phyloP scores from a whole-genome alignment of 2,329 filamentous ascomycete genomes.

The Plectosphaerella sp. region DNA sequence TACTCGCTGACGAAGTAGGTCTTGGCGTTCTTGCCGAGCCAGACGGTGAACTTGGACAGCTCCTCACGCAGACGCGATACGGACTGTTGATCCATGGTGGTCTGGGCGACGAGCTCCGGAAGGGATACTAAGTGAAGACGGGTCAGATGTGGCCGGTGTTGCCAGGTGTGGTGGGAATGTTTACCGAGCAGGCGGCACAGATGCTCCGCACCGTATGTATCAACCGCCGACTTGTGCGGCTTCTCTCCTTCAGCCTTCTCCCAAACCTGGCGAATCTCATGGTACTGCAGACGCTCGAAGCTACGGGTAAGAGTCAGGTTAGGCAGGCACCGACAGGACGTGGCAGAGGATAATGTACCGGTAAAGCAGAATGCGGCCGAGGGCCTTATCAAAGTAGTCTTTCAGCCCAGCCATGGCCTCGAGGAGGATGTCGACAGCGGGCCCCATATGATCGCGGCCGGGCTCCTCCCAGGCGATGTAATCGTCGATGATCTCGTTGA shows the following conservation, averaged over 20 bases:
- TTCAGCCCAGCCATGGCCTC: conserved; percentile 82
- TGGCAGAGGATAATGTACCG: conserved; percentile 33
- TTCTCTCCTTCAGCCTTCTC: conserved; percentile 57
- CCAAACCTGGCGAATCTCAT: conserved; percentile 69
- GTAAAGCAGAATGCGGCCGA: conserved; percentile 87
- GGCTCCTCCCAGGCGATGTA: conserved; percentile 69
- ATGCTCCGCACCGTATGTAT: conserved; percentile 92
- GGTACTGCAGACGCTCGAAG: conserved; percentile 87
- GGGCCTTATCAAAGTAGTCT: conserved; percentile 89
- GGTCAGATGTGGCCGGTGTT: not conserved
- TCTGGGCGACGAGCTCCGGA: conserved; percentile 91
- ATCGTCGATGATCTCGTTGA: conserved; percentile 73
- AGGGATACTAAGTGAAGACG: conserved; percentile 61
- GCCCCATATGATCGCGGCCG: conserved; percentile 60
- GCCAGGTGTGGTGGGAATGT: conserved; percentile 14
- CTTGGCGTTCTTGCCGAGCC: conserved; percentile 73
- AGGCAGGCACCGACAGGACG: not conserved
- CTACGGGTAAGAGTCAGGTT: conserved; percentile 35
- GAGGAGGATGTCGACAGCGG: conserved; percentile 80
- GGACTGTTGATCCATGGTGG: conserved; percentile 94
- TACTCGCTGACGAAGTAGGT: conserved; percentile 77
- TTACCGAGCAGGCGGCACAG: conserved; percentile 82
- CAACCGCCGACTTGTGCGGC: conserved; percentile 66
- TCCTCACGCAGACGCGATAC: conserved; percentile 87
- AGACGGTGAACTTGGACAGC: conserved; percentile 77